A percentile compares a stretch with the other conserved stretches of the same genome.
phyloP scores from a whole-genome alignment of 805 yeast genomes.

The Lachancea kluyveri region DNA sequence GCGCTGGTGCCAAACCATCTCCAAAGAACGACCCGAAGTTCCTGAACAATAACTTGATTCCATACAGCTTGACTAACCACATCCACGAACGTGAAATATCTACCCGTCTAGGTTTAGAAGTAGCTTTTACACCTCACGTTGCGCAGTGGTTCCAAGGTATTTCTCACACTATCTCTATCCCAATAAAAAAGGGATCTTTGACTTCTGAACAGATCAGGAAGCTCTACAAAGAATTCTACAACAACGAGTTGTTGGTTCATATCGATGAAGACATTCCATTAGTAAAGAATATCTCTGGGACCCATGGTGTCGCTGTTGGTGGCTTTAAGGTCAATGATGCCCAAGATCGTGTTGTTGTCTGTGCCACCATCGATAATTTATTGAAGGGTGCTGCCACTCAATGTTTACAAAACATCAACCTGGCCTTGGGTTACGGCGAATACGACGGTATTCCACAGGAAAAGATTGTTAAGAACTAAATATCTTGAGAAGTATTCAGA shows the following conservation, averaged over 20 bases:
- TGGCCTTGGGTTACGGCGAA: slow-evolving; percentile 85
- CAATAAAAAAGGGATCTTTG: slow-evolving; percentile 61
- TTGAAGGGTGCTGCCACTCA: slow-evolving; percentile 99
- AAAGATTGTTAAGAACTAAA: slow-evolving; percentile 44
- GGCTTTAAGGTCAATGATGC: slow-evolving; percentile 90
- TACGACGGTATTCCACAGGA: slow-evolving; percentile 90
- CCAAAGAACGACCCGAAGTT: slow-evolving; percentile 83
- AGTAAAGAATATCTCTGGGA: slow-evolving; percentile 85
- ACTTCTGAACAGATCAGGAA: slow-evolving; percentile 69
- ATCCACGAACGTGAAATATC: slow-evolving; percentile 95
- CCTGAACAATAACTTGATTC: slow-evolving; percentile 78
- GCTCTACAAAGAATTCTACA: slow-evolving; percentile 81
- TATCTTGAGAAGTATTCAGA: neutral
- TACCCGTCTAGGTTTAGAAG: slow-evolving; percentile 63
- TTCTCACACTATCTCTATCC: slow-evolving; percentile 84
- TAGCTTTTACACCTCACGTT: slow-evolving; percentile 94
- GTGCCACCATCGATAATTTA: slow-evolving; percentile 92
- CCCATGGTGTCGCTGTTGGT: slow-evolving; percentile 92
- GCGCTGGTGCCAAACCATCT: slow-evolving; percentile 98
- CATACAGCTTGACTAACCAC: slow-evolving; percentile 94
- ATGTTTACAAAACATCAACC: slow-evolving; percentile 91
- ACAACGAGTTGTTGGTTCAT: slow-evolving; percentile 77
- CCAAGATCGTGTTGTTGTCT: slow-evolving; percentile 85
- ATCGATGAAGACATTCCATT: slow-evolving; percentile 90
- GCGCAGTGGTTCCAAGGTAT: slow-evolving; percentile 99